Evolutionary conservation across 2,329 filamentous ascomycete species (phyloP).

Genomic region (Allantophomopsis cytisporea): DNA sequence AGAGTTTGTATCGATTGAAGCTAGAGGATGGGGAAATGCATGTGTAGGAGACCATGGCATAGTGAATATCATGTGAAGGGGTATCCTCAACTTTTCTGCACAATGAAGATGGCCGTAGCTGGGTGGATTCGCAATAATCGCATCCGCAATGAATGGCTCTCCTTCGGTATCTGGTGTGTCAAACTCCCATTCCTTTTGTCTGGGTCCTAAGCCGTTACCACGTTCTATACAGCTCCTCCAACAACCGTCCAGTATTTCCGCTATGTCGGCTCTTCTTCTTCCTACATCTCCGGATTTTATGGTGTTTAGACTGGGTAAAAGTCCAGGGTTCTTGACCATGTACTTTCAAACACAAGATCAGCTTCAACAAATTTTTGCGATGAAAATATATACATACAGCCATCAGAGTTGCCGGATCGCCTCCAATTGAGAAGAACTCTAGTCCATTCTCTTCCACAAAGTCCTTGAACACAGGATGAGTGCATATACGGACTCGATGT

Average conservation of each 20-base stretch:
- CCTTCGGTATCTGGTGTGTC: neutral
- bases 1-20: slow-evolving; percentile 56
- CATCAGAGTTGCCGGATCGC: slow-evolving; percentile 58
- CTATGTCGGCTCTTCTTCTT: slow-evolving; percentile 58
- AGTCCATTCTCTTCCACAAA: slow-evolving; percentile 55
- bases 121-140: slow-evolving; percentile 62
- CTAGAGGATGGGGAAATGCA: slow-evolving; percentile 60
- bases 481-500: slow-evolving; percentile 59
- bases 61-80: slow-evolving; percentile 75
- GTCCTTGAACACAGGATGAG: slow-evolving; percentile 49
- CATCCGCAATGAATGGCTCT: slow-evolving; percentile 63
- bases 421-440: slow-evolving; percentile 59
- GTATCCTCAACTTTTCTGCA: slow-evolving; percentile 60
- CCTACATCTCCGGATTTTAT: slow-evolving; percentile 62
- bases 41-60: slow-evolving; percentile 59
- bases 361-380: neutral
- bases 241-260: slow-evolving; percentile 63
- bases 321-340: slow-evolving; percentile 76
- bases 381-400: slow-evolving; percentile 30
- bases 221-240: slow-evolving; percentile 74
- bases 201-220: neutral
- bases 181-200: neutral
- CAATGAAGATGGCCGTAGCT: slow-evolving; percentile 61
- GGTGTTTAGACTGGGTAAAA: slow-evolving; percentile 67
- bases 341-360: slow-evolving; percentile 25